phyloP scores from a whole-genome alignment of 257 asterid genomes.

The Echium plantagineum region DNA sequence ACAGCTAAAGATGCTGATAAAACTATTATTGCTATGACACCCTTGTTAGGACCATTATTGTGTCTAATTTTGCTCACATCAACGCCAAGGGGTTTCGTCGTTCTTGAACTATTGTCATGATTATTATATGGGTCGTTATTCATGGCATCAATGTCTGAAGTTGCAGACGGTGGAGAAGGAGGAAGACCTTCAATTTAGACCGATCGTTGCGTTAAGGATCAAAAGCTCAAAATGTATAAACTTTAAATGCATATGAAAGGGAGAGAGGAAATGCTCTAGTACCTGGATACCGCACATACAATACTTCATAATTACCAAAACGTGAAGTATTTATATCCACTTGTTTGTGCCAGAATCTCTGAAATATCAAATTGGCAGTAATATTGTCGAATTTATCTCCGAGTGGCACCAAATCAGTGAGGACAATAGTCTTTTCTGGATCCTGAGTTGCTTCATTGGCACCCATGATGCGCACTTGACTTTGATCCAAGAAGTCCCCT shows the following conservation, averaged over 20 bases:
- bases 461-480: constrained; percentile 94
- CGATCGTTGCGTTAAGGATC: constrained; percentile 8
- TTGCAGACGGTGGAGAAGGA: constrained; percentile 79
- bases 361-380: constrained; percentile 48
- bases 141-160: constrained; percentile 42
- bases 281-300: constrained; percentile 92
- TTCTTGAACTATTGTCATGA: constrained; percentile 37
- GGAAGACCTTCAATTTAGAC: constrained; percentile 60
- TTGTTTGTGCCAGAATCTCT: constrained; percentile 74
- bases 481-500: constrained; percentile 68
- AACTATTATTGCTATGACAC: constrained; percentile 46
- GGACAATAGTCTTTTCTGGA: constrained; percentile 73
- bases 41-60: constrained; percentile 37
- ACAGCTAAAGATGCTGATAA: constrained; percentile 50
- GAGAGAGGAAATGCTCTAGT: constrained; percentile 3
- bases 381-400: constrained; percentile 54
- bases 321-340: constrained; percentile 41
- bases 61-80: constrained; percentile 52
- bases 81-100: constrained; percentile 72
- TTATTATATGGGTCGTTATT: constrained; percentile 63
- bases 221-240: constrained; percentile 5
- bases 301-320: constrained; percentile 74
- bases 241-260: background rate
- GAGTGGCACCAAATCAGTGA: constrained; percentile 68
- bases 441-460: constrained; percentile 74